Conservation (phyloP, 73 alveolate species). For the Blepharisma japonicum region DNA sequence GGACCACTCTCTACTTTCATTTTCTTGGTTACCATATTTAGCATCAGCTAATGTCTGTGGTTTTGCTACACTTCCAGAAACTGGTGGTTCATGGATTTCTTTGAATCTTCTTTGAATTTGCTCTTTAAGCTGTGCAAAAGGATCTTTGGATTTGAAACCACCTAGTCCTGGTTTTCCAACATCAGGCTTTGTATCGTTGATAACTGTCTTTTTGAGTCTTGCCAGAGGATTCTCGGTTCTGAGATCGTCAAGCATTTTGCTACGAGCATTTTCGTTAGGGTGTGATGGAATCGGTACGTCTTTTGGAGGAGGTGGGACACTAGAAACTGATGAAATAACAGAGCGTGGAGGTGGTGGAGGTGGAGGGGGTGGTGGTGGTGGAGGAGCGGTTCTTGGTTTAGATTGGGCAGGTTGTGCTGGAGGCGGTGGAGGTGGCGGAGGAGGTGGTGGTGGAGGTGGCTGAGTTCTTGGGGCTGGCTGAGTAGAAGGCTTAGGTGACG, state of each 20-base stretch:
- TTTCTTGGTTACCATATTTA: no score
- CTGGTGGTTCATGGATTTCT: conserved; percentile 17
- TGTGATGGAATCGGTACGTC: background rate
- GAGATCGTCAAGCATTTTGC: background rate
- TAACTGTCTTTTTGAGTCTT: background rate
- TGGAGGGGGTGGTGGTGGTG: conserved; percentile 30
- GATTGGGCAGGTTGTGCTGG: conserved; percentile 22
- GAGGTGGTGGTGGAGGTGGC: conserved; percentile 24
- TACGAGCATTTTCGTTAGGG: background rate
- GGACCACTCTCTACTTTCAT: no score
- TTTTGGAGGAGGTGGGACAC: conserved; percentile 7
- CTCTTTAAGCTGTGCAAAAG: conserved; percentile 8
- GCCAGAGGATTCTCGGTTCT: conserved; percentile 8
- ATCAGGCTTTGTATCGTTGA: background rate
- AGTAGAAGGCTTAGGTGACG: background rate
- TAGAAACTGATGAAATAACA: background rate
- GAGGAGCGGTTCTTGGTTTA: background rate
- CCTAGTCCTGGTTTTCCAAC: background rate
- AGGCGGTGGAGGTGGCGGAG: conserved; percentile 11
- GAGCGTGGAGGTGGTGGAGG: conserved; percentile 24
- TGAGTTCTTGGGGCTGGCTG: background rate
- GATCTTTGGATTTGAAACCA: background rate
- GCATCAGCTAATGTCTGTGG: no score
- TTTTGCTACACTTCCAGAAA: background rate
- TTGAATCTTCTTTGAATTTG: conserved; percentile 10